Base-by-base conservation (phyloP, 768 basidiomycete genomes). In the Tephrocybe sp. region DNA sequence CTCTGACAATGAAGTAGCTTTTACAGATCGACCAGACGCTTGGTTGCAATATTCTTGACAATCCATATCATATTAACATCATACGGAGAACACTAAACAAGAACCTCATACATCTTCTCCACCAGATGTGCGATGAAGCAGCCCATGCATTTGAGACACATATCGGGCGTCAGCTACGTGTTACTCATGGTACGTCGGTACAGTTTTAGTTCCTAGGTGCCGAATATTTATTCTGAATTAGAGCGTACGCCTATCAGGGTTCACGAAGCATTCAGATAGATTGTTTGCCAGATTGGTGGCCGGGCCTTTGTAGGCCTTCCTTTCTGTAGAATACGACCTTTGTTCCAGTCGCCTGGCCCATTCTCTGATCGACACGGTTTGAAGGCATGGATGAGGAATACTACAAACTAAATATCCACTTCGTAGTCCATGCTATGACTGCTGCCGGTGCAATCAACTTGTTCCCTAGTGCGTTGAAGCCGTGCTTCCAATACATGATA, bases 1-100 rank as follows among this genome's bases (percentile, higher is more conserved):
- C 24, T 24, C 32, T 46, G 11, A 41, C 15, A 1, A 42, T 41
- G 26, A n/a, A 34, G 6, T 45, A 71, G 66, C 48, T 58, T n/a
- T 45, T 72, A 23, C 70, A 73, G 54, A 50, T 65, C n/a, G 62
- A 73, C 18, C 67, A 70, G 30, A 74, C 72, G 0, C 48, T 76
- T 14, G 70, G 70, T 14, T 44, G 50, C 0, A 58, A 64, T 36
- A 55, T 65, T 40, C 58, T 63, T 12, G 62, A 65, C 15, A 59
- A 67, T 48, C 52, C 52, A 11, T 53, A 34, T 38, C 52, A 53
- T 15, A 46, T 62, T 12, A 53, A 60, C 21, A 58, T 66, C 20
- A 58, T 71, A 34, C 62, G 67, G 23, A 58, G 52, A 12, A 45
- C 55, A 1, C 57, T 69, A 45, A 69, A 62, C 14, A 60, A 62